phyloP scores from a whole-genome alignment of 2,329 filamentous ascomycete genomes.

The Arthrinium phaeospermum region DNA sequence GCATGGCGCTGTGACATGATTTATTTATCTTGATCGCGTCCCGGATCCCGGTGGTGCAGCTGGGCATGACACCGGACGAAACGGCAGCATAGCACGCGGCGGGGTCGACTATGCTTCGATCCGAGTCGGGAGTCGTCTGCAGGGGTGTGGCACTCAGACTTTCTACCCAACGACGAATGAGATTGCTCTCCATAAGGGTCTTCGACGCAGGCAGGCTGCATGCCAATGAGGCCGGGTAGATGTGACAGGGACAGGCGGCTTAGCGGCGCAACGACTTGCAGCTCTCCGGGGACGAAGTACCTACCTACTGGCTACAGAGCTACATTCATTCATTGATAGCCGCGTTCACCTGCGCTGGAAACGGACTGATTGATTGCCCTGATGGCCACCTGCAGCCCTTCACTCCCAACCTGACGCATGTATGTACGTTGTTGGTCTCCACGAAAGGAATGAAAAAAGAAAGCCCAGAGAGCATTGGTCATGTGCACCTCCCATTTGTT shows the following conservation, averaged over 20 bases:
- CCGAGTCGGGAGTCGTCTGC: background rate
- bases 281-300: background rate
- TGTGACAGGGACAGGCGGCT: slow-evolving; percentile 4
- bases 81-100: slow-evolving; percentile 1
- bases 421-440: background rate
- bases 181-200: background rate
- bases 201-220: slow-evolving; percentile 13
- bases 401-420: background rate
- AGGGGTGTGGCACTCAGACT: background rate
- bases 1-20: background rate
- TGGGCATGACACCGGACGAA: slow-evolving; percentile 14
- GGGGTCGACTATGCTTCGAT: slow-evolving; percentile 9
- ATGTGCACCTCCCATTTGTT: background rate
- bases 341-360: background rate
- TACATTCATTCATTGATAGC: background rate
- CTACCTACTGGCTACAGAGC: background rate
- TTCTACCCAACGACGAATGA: slow-evolving; percentile 8
- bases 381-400: background rate
- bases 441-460: background rate
- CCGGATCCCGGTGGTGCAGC: slow-evolving; percentile 7
- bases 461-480: background rate
- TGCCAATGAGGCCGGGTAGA: slow-evolving; percentile 6
- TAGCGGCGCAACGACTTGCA: slow-evolving; percentile 2
- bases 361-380: background rate
- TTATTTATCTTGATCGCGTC: background rate